Base-by-base conservation (phyloP, 225 moss, liverwort and hornwort genomes). In the Ulota crispa region DNA sequence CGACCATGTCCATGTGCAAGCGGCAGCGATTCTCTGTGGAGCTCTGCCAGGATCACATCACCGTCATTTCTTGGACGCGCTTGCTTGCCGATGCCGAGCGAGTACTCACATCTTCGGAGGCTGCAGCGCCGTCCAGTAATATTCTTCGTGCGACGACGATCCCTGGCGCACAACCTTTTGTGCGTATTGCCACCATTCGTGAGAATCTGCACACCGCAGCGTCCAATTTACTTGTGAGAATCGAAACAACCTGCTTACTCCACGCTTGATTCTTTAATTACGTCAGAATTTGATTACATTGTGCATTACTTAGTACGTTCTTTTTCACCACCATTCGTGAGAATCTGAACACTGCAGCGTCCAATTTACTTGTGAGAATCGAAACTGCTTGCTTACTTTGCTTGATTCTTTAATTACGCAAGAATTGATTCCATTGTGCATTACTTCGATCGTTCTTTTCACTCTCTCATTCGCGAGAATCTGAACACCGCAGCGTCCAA, bases 1-100 rank as follows among this genome's bases (percentile, higher is more conserved):
- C 52, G 45, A 64, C 67, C 75, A 87, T 82, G 89, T 84, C 82
- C 37, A 87, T 82, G 89, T 84, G 80, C 37, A 79, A 82, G 82
- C 79, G 89, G 80, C 89, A 89, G 77, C 85, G 89, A 4, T 89
- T 89, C 72, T 82, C 73, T 59, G 89, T 89, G 82, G 87, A 89
- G 84, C 84, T 87, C 7, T 27, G 14, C 19, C 64, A 77, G 61
- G 82, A 64, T 42, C 64, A 64, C 56, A 64, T 82, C 18, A 87
- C 65, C 1, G 78, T 84, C 34, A 69, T 89, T 50, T 89, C 89
- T 27, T 89, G 89, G 89, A 85, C 80, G 80, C 64, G 80, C 69
- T 73, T 89, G 84, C 8, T 87, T 9, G 87, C 63, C 9, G 80
- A 85, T 52, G 84, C 76, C 14, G 65, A 82, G 71, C 61, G 37